Percentiles rank a stretch among this genome's conserved stretches.
phyloP scores from a whole-genome alignment of 164 flowering plant genomes.

The grape (Vitis vinifera) region ASM3070453v1 NC_081815.1:15684001-15684500 shows the following conservation, averaged over 20 bases:
- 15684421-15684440: neutral
- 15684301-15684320: too few relatives aligned
- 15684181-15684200: slow-evolving; percentile 59
- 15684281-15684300: too few relatives aligned
- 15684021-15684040: slow-evolving; percentile 46
- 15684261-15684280: slow-evolving; percentile 69
- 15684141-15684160: slow-evolving; percentile 53
- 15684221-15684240: slow-evolving; percentile 51
- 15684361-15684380: neutral
- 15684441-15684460: neutral
- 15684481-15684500: neutral
- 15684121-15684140: slow-evolving; percentile 54
- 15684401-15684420: neutral
- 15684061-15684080: slow-evolving; percentile 39
- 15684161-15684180: slow-evolving; percentile 52
- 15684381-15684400: neutral
- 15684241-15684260: slow-evolving; percentile 61
- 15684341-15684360: neutral
- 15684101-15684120: slow-evolving; percentile 53
- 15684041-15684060: slow-evolving; percentile 22
- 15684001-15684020: slow-evolving; percentile 32
- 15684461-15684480: neutral
- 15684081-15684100: slow-evolving; percentile 44
- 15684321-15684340: too few relatives aligned
- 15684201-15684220: slow-evolving; percentile 58